Conservation (phyloP, 164 flowering plant species). For the Houttuynia cordata region DNA sequence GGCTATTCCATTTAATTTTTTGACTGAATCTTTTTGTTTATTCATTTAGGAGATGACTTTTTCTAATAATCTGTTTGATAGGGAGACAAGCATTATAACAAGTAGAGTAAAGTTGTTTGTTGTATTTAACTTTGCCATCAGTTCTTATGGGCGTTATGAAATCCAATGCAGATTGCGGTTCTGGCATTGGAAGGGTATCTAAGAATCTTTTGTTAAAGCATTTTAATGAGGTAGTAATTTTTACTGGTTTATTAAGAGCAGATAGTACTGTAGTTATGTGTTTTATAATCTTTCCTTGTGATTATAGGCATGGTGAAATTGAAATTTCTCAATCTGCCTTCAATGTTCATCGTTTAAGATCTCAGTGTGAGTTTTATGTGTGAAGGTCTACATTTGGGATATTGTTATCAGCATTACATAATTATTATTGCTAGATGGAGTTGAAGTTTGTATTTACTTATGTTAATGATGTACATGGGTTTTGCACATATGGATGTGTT, state of each 20-base stretch:
- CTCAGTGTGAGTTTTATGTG: too few species aligned
- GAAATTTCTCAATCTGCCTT: too few species aligned
- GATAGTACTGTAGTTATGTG: not conserved
- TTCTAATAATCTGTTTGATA: too few species aligned
- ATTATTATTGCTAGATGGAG: not conserved
- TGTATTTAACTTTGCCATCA: not conserved
- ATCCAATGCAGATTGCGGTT: constrained; percentile 80
- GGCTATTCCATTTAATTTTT: too few species aligned
- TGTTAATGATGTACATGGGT: not conserved
- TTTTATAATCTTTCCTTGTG: not conserved
- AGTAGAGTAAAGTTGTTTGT: too few species aligned
- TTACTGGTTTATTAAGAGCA: not conserved
- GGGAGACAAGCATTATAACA: too few species aligned
- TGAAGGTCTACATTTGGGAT: too few species aligned
- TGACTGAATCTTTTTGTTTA: too few species aligned
- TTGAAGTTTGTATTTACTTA: not conserved
- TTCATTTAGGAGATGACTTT: too few species aligned
- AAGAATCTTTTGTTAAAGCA: constrained; percentile 79
- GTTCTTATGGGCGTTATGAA: not conserved
- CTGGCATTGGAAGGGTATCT: constrained; percentile 92
- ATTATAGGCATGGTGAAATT: not conserved
- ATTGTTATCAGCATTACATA: too few species aligned
- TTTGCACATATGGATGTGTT: too few species aligned
- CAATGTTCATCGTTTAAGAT: too few species aligned
- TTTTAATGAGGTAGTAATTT: constrained; percentile 69